These are phyloP conservation scores for Kwoniella dejecticola DNA, from an alignment of 768 basidiomycete genomes.

Conservation along the genomic window DNA sequence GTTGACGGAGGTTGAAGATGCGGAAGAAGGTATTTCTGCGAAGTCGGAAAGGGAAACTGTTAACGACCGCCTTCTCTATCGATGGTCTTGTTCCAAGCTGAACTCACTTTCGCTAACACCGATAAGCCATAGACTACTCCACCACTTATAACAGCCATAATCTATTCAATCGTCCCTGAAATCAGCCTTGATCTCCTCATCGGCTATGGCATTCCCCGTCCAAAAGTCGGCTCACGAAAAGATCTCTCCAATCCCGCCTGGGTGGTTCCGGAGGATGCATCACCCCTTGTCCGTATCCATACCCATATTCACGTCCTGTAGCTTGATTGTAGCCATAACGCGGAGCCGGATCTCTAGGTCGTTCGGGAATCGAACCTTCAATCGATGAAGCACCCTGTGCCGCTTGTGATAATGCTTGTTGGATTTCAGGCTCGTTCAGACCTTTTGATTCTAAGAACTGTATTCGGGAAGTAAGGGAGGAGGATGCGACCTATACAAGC, in stretches of 20 bases:
- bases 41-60: background rate
- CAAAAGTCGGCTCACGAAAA: constrained; percentile 73
- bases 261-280: constrained; percentile 58
- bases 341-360: constrained; percentile 15
- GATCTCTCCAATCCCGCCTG: constrained; percentile 92
- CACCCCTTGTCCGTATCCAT: constrained; percentile 26
- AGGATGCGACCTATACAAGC: constrained; percentile 75
- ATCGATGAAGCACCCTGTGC: background rate
- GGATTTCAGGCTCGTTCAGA: constrained; percentile 77
- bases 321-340: background rate
- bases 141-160: constrained; percentile 88
- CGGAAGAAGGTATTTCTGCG: constrained; percentile 86
- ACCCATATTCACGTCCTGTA: background rate
- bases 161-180: constrained; percentile 61
- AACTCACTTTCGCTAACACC: constrained; percentile 71
- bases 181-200: background rate
- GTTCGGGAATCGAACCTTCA: background rate
- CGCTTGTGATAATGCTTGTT: constrained; percentile 70
- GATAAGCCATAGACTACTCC: constrained; percentile 77
- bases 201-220: background rate
- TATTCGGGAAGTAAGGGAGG: constrained; percentile 78
- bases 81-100: background rate
- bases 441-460: constrained; percentile 97
- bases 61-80: background rate
- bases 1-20: constrained; percentile 84